Evolutionary conservation across 225 moss, liverwort and hornwort genomes (phyloP).

Genomic region (Polytrichum commune): DNA sequence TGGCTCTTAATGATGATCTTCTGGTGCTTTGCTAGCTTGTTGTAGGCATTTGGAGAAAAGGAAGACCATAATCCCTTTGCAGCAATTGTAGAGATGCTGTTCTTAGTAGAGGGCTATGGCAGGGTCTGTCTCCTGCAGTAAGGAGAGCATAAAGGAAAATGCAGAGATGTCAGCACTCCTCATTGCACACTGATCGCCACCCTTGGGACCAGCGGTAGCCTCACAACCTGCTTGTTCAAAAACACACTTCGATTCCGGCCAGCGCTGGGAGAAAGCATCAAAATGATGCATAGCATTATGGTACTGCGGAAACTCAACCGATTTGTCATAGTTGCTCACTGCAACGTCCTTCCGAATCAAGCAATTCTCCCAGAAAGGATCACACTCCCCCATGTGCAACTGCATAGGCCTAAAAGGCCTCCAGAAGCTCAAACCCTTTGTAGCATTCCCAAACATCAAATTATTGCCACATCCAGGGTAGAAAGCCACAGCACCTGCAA

Average conservation of each 20-base stretch:
- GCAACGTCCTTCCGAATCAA: conserved; percentile 22
- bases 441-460: conserved; percentile 34
- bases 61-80: too few species aligned
- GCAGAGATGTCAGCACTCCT: conserved; percentile 37
- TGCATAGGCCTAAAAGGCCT: conserved; percentile 42
- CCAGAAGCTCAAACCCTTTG: conserved; percentile 43
- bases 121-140: not conserved
- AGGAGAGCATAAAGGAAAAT: conserved; percentile 30
- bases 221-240: not conserved
- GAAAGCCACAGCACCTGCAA: conserved; percentile 43
- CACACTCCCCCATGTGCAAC: conserved; percentile 45
- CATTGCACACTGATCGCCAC: conserved; percentile 44
- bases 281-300: conserved; percentile 51
- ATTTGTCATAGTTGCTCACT: not conserved
- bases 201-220: conserved; percentile 2
- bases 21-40: too few species aligned
- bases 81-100: too few species aligned
- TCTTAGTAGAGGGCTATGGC: too few species aligned
- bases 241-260: conserved; percentile 27
- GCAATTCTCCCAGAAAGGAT: conserved; percentile 39
- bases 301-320: conserved; percentile 23
- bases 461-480: conserved; percentile 56
- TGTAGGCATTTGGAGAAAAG: too few species aligned
- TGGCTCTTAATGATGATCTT: too few species aligned
- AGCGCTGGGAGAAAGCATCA: conserved; percentile 39